phyloP scores from a whole-genome alignment of 306 rosid genomes.

The Rubus parviflorus region DNA sequence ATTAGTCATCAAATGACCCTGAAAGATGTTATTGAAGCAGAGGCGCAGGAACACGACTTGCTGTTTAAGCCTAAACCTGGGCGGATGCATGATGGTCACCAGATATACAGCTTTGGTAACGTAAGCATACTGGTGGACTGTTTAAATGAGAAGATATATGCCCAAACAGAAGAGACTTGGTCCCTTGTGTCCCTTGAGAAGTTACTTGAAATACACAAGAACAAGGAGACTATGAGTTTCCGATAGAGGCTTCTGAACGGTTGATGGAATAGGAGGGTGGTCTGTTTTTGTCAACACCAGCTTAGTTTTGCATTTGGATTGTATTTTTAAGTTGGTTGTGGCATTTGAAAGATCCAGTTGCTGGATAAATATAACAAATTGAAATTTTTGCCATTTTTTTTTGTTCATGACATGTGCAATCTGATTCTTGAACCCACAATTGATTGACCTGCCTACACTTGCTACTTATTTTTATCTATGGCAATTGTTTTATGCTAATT shows the following conservation, averaged over 20 bases:
- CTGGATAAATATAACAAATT: not conserved
- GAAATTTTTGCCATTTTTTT: not conserved
- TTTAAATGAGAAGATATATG: conserved; percentile 64
- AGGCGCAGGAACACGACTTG: conserved; percentile 72
- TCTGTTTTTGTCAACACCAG: not conserved
- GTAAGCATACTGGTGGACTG: conserved; percentile 69
- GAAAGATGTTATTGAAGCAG: conserved; percentile 69
- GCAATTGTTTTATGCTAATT: no score
- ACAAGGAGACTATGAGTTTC: conserved; percentile 22
- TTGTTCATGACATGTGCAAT: not conserved
- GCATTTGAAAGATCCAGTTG: not conserved
- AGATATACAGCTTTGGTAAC: conserved; percentile 79
- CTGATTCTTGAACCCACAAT: not conserved
- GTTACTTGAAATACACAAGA: conserved; percentile 68
- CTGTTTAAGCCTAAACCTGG: conserved; percentile 78
- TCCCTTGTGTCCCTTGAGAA: conserved; percentile 66
- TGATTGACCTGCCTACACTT: no score
- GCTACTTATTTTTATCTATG: no score
- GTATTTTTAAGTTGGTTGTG: no score
- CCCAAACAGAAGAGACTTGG: conserved; percentile 73
- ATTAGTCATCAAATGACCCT: conserved; percentile 4
- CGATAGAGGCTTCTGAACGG: not conserved
- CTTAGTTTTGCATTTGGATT: not conserved
- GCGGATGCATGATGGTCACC: conserved; percentile 76
- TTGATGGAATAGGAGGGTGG: not conserved